Percentiles rank a stretch among this genome's conserved stretches.
Evolutionary conservation across 1,139 yeast genomes (phyloP).

Genomic region (Kazachstania sp.): DNA sequence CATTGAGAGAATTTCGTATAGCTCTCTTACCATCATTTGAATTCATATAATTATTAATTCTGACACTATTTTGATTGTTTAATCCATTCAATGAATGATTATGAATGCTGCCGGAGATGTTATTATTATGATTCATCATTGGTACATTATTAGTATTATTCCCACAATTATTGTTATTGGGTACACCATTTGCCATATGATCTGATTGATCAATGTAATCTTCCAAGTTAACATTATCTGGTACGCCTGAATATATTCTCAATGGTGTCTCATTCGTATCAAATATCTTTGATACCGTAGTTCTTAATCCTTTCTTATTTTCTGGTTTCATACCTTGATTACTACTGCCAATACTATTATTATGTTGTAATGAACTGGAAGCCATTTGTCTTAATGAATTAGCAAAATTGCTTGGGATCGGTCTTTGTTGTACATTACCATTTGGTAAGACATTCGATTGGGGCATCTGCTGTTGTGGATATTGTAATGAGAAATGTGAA

Average conservation of each 20-base stretch:
- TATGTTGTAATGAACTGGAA: conserved; percentile 9
- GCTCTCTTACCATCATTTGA: conserved; percentile 6
- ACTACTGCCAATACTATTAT: conserved; percentile 2
- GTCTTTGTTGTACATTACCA: background rate
- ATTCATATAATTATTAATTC: conserved; percentile 5
- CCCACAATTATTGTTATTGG: background rate
- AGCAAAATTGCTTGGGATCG: conserved; percentile 13
- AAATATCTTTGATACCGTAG: conserved; percentile 63
- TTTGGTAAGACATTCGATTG: background rate
- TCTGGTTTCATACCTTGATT: conserved; percentile 3
- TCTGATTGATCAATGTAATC: conserved; percentile 40
- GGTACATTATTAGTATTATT: background rate
- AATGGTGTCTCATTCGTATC: conserved; percentile 66
- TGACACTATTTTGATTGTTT: conserved; percentile 7
- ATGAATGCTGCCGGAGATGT: background rate
- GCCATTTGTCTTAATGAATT: conserved; percentile 11
- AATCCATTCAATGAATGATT: conserved; percentile 2
- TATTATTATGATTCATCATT: background rate
- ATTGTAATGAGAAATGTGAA: background rate
- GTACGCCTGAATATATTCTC: conserved; percentile 62
- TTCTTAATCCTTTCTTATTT: conserved; percentile 38
- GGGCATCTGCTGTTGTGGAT: conserved; percentile 1
- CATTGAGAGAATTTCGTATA: background rate
- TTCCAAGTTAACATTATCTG: conserved; percentile 59
- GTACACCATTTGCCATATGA: background rate